Evolutionary conservation across 352 stramenopile species (phyloP), one percentile per base, ranked within the genome.

Genomic region (Phytophthora multivora): DNA sequence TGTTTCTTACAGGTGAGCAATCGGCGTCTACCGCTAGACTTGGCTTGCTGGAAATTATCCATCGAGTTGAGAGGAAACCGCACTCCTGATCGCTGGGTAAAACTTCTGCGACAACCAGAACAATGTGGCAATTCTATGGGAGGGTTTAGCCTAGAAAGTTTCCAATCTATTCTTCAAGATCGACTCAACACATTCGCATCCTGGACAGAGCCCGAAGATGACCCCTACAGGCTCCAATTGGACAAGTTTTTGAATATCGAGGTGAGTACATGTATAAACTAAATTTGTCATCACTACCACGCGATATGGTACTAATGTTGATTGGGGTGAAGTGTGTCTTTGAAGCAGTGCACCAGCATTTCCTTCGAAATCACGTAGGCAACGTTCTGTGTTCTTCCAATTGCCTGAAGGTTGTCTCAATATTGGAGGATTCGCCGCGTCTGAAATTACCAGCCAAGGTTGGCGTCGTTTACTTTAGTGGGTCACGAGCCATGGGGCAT

Each of bases 271-370:
- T 49, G 12, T 31, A n/a, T n/a, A n/a, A n/a, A n/a, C n/a, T n/a
- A n/a, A n/a, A n/a, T 49, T 49, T 23, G 4, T 42, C 18, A 23
- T 19, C 42, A 38, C 13, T 4, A 25, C 16, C 18, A 47, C 10
- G 19, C 18, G 18, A 13, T 26, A 40, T 39, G 4, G 38, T 23
- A 6, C 2, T 21, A 12, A 33, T 33, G 12, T 33, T 6, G 12
- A 13, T 12, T 33, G 28, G 39, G 2, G n/a, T 21, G 13, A n/a
- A 89, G 75, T 73, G 55, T 49, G 59, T 83, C 1, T 52, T 86
- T 1, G 77, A 86, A 21, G 58, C 75, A 5, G 74, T 85, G 46
- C 80, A 89, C 25, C 80, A 86, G 28, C 68, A 89, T 51, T 85
- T 88, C 25, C 41, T 82, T 18, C 80, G 77, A 7, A 86, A 81